These are phyloP conservation scores for Escallonia rubra DNA, from an alignment of 129 eudicot genomes.

Conservation along the genomic window DNA sequence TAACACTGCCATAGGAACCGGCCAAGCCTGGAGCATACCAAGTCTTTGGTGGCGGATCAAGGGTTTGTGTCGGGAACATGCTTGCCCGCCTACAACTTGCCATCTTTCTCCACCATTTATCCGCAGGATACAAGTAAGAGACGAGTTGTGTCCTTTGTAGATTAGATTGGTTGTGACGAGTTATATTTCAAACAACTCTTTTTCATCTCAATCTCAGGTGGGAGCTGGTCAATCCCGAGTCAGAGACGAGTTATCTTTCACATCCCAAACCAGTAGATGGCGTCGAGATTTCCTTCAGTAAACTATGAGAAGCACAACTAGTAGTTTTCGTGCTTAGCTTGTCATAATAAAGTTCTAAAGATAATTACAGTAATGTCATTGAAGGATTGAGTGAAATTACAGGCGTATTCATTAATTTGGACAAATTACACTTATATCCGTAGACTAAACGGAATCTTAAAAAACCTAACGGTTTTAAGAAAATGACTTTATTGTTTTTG, in stretches of 20 bases:
- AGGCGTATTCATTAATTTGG: no score
- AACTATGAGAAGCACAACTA: neutral
- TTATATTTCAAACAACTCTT: no score
- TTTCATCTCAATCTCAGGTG: conserved; percentile 31
- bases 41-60: conserved; percentile 47
- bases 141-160: no score
- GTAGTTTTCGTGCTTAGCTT: no score
- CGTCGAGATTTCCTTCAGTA: conserved; percentile 29
- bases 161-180: no score
- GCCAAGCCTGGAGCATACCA: conserved; percentile 30
- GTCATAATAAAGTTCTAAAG: no score
- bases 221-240: conserved; percentile 54
- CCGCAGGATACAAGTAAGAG: conserved; percentile 32
- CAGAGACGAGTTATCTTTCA: conserved; percentile 45
- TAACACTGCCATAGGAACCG: conserved; percentile 14
- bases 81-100: conserved; percentile 41
- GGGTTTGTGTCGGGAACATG: conserved; percentile 41
- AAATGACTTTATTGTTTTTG: no score
- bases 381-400: no score
- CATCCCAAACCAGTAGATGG: conserved; percentile 55
- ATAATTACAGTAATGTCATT: no score
- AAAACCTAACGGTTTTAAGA: no score
- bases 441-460: no score
- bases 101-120: conserved; percentile 35
- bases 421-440: no score